Base-by-base conservation (phyloP, 1,284 basidiomycete species). In the Heterobasidion occidentale region DNA sequence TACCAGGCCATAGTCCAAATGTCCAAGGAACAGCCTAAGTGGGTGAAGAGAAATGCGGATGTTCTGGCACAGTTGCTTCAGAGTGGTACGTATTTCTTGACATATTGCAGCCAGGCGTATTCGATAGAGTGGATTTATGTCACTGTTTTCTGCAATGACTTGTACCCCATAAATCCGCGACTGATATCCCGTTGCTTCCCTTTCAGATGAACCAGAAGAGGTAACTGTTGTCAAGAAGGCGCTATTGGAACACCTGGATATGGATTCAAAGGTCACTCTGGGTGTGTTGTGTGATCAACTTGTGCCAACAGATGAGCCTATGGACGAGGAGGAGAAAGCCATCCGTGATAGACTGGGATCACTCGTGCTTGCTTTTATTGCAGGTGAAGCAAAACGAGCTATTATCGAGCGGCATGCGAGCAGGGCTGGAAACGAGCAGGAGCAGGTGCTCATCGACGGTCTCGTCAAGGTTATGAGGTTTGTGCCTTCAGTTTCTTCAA, bases 21-120 rank as follows among this genome's bases (percentile, higher is more conserved):
- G n/a, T 88, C 86, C n/a, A 75, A 66, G 53, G 75, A 73, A 54
- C 76, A 83, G 57, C 71, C 66, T 50, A 81, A 78, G 63, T 83
- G 79, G 79, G 74, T 88, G 48, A 82, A 83, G 67, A 70, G 86
- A 58, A 88, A 88, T 66, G 81, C 81, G 1, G 86, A 88, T 67
- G 86, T 88, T 5, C 71, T 88, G 35, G 74, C 89, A 15, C 86
- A 88, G 60, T 68, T 88, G n/a, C 74, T 88, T 5, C 87, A 88
- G 67, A 84, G 81, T 62, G 86, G 86, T 88, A 64, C 65, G 83
- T 76, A 17, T 34, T 45, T 49, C 5, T 27, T 6, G 6, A 14
- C 20, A 60, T 20, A 36, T 48, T 48, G 4, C 27, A 27, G 27
- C 27, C 27, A 27, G 27, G 27, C 5, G 27, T 4, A 27, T 27